A percentile compares a stretch with the other conserved stretches of the same genome.
These are phyloP conservation scores for Phyllosticta citrichinensis DNA, from an alignment of 2,329 filamentous ascomycete species.

Conservation along the genomic window DNA sequence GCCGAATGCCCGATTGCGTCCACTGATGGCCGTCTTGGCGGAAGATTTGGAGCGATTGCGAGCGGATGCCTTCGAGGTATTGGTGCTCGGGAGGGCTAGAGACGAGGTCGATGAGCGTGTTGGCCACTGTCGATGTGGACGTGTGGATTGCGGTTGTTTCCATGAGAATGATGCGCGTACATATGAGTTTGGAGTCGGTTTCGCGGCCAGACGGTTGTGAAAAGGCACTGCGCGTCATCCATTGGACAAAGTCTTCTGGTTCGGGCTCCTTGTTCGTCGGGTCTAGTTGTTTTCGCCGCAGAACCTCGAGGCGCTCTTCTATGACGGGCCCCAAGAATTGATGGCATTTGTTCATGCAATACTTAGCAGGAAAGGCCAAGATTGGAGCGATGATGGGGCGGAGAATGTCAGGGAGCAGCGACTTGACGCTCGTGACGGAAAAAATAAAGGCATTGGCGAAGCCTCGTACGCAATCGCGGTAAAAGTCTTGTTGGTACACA, in stretches of 20 bases:
- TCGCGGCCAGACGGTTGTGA: background rate
- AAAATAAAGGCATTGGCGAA: background rate
- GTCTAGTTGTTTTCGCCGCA: background rate
- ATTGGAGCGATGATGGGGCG: conserved; percentile 2
- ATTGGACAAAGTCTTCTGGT: background rate
- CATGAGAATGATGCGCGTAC: conserved; percentile 9
- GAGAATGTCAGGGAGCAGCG: background rate
- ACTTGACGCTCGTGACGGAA: background rate
- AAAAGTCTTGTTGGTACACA: background rate
- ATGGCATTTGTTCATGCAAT: conserved; percentile 3
- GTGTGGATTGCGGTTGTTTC: conserved; percentile 19
- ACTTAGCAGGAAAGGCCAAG: conserved; percentile 5
- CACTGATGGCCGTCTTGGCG: conserved; percentile 5
- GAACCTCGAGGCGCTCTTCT: background rate
- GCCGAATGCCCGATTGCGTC: conserved; percentile 15
- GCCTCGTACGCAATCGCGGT: background rate
- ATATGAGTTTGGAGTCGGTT: background rate
- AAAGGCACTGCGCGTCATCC: conserved; percentile 1
- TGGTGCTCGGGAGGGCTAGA: background rate
- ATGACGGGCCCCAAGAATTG: conserved; percentile 6
- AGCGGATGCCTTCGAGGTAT: conserved; percentile 2
- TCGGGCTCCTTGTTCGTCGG: background rate
- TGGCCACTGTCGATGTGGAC: conserved; percentile 1
- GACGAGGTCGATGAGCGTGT: background rate
- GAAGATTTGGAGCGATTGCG: background rate